A percentile compares a stretch with the other conserved stretches of the same genome.
Conservation (phyloP, 1,284 basidiomycete genomes). For the Inonotus obliquus region DNA sequence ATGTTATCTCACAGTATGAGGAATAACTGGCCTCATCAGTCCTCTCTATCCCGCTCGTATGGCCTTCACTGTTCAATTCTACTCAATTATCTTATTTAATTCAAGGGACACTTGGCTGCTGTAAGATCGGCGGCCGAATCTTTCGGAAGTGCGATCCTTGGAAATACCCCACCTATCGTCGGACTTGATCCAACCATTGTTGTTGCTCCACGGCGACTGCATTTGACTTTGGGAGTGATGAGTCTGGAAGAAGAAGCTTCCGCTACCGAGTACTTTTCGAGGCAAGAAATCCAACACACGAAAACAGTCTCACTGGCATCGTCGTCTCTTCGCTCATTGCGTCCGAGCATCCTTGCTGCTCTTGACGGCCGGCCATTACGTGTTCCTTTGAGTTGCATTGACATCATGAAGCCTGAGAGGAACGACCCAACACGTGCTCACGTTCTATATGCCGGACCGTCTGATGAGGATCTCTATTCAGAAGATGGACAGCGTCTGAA, state of each 20-base stretch:
- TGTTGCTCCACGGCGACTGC: conserved; percentile 56
- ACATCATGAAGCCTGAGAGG: conserved; percentile 45
- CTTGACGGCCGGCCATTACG: conserved; percentile 29
- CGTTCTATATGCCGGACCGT: conserved; percentile 54
- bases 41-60: conserved; percentile 16
- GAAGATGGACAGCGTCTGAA: conserved; percentile 28
- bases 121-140: conserved; percentile 38
- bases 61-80: neutral
- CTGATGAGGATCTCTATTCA: conserved; percentile 25
- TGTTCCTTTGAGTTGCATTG: conserved; percentile 45
- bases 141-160: conserved; percentile 44
- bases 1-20: neutral
- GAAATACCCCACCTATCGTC: conserved; percentile 33
- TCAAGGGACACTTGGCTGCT: conserved; percentile 46
- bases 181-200: conserved; percentile 58
- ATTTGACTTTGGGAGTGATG: conserved; percentile 71
- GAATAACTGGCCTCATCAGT: neutral
- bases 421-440: conserved; percentile 39
- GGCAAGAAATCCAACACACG: neutral
- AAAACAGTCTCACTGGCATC: conserved; percentile 44
- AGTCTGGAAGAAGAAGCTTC: conserved; percentile 32
- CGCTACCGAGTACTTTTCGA: neutral
- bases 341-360: conserved; percentile 36
- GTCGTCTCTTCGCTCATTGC: conserved; percentile 42
- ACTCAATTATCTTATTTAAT: neutral